Base-by-base conservation (phyloP, 768 basidiomycete genomes). In the Boletus rex-veris region DNA sequence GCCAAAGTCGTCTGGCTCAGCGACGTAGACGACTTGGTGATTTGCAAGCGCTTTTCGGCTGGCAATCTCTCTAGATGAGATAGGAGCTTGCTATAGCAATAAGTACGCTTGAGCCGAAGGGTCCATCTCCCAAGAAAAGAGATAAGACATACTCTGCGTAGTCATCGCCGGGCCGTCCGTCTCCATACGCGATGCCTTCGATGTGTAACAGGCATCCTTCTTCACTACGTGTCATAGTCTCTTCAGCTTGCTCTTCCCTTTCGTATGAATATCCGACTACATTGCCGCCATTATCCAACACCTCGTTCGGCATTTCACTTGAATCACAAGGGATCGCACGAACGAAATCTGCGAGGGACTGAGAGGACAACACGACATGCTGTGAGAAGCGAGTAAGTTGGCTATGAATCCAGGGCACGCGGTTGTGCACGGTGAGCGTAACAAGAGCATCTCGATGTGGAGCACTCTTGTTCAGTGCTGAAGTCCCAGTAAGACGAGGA, bases 341-440 rank as follows among this genome's bases (percentile, higher is more conserved):
- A 52, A 78, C 78, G 12, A 92, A 66, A 55, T 90, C 85, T 18
- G 75, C 77, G 3, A 93, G 77, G 0, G 83, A 87, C 62, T 91
- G 86, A 5, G 84, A 84, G n/a, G 88, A 84, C 15, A 86, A 65
- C 7, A 88, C 65, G 11, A 77, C 79, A 63, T 90, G 87, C 60
- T 85, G 85, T 9, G 89, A 90, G 52, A 77, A 71, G 36, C 86
- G 85, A 44, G 74, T 74, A 11, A 86, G 71, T 48, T 79, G 77
- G 48, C 80, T 81, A 49, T 79, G 79, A 19, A 79, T 75, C 84
- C 86, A 89, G 19, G 78, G 62, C 24, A 85, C 71, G 51, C 78
- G 81, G 58, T 78, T 80, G 64, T 88, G 77, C 8, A 88, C 71
- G 4, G 86, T 81, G 30, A 87, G 61, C 30, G 77, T 81, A 28